These are phyloP conservation scores for Sequoia sempervirens DNA, from an alignment of 75 land plant genomes.

Conservation along the genomic window DNA sequence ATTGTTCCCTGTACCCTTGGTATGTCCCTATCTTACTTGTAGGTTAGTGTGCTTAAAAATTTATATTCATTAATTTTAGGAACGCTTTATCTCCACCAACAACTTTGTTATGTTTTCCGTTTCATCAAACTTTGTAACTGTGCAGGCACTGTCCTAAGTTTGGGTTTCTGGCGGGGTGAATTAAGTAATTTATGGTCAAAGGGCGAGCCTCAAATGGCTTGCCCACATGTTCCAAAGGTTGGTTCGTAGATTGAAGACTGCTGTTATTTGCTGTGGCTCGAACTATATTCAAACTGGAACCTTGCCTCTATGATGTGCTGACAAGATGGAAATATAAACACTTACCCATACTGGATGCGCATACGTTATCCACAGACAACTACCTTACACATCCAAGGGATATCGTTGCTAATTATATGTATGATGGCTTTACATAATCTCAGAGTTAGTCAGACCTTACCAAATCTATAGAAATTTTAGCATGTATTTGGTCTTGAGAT, in stretches of 20 bases:
- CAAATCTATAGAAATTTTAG: neutral
- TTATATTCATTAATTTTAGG: neutral
- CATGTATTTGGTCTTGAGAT: neutral
- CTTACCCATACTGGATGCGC: neutral
- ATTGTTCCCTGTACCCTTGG: conserved; percentile 96
- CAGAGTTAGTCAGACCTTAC: neutral
- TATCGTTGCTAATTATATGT: neutral
- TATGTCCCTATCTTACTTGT: conserved; percentile 25
- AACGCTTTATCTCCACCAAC: neutral
- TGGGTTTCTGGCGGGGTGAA: conserved; percentile 77
- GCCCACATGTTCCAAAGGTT: conserved; percentile 36
- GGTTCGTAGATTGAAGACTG: neutral
- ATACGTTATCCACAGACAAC: neutral
- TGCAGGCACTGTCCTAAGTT: conserved; percentile 61
- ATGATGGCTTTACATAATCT: neutral
- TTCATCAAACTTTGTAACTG: neutral
- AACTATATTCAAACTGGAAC: neutral
- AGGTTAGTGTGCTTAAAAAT: neutral
- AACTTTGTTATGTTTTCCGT: neutral
- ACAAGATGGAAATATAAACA: neutral
- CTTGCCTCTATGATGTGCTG: neutral
- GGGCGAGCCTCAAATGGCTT: conserved; percentile 59
- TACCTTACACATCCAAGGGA: neutral
- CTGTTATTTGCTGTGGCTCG: neutral
- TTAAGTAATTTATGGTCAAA: conserved; percentile 60